Evolutionary conservation across 2,329 filamentous ascomycete genomes (phyloP).

Genomic region (Exophiala sp.): DNA sequence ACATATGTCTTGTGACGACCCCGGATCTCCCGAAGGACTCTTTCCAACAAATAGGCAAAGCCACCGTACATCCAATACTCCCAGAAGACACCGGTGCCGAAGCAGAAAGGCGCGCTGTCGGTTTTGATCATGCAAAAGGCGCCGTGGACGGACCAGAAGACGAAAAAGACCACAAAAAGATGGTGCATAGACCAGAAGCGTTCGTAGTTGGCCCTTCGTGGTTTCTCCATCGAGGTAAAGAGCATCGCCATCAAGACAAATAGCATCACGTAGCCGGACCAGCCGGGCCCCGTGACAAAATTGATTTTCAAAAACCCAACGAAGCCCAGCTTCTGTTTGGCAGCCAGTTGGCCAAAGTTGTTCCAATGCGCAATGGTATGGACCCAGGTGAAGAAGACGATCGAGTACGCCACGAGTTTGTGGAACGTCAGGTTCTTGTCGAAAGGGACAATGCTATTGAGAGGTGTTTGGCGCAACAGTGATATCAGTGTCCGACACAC

Average conservation of each 20-base stretch:
- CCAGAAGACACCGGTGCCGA: constrained; percentile 75
- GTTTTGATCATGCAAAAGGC: constrained; percentile 88
- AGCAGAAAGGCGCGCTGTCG: constrained; percentile 72
- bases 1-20: constrained; percentile 79
- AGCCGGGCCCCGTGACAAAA: constrained; percentile 71
- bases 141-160: constrained; percentile 86
- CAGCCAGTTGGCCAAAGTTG: constrained; percentile 72
- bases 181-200: constrained; percentile 90
- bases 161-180: constrained; percentile 80
- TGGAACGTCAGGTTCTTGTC: constrained; percentile 58
- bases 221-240: constrained; percentile 69
- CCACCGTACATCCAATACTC: constrained; percentile 85
- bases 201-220: constrained; percentile 73
- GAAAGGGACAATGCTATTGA: constrained; percentile 82
- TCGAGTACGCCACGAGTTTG: constrained; percentile 77
- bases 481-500: constrained; percentile 82
- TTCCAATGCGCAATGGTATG: constrained; percentile 84
- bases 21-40: constrained; percentile 69
- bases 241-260: constrained; percentile 72
- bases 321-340: constrained; percentile 69
- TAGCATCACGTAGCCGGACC: constrained; percentile 82
- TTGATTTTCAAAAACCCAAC: constrained; percentile 73
- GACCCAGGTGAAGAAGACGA: constrained; percentile 81
- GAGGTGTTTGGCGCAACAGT: constrained; percentile 68
- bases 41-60: constrained; percentile 72